These are phyloP conservation scores for Scheffersomyces amazonensis DNA, from an alignment of 805 yeast species.

Conservation along the genomic window DNA sequence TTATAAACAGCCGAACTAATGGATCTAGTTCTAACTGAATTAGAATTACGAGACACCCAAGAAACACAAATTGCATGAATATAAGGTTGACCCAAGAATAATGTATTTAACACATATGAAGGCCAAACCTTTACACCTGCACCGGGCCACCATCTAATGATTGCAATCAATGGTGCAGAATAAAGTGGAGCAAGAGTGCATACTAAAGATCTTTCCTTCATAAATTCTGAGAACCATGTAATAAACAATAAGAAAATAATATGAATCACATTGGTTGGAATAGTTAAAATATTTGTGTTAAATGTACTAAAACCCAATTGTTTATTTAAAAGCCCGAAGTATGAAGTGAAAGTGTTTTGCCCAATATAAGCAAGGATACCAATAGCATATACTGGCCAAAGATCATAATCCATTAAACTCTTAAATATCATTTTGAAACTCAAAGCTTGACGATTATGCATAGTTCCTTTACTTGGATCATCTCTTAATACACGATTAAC, in stretches of 20 bases:
- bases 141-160: conserved; percentile 9
- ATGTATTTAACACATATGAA: conserved; percentile 13
- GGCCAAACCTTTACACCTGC: conserved; percentile 9
- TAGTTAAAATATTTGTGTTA: conserved; percentile 18
- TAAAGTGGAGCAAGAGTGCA: conserved; percentile 7
- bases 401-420: conserved; percentile 46
- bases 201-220: conserved; percentile 19
- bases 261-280: conserved; percentile 24
- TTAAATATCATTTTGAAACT: conserved; percentile 34
- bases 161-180: conserved; percentile 4
- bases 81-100: conserved; percentile 28
- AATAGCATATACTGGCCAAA: conserved; percentile 29
- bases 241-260: conserved; percentile 30
- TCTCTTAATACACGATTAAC: conserved; percentile 60
- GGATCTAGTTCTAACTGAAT: conserved; percentile 61
- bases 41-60: conserved; percentile 63
- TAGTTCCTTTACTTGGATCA: conserved; percentile 61
- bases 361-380: conserved; percentile 35
- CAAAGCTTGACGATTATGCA: conserved; percentile 61
- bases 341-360: conserved; percentile 10
- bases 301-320: conserved; percentile 21
- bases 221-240: conserved; percentile 35
- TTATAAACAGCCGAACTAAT: conserved; percentile 65
- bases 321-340: conserved; percentile 9
- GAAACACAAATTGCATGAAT: conserved; percentile 19